phyloP scores from a whole-genome alignment of 2,329 filamentous ascomycete genomes.

The Trichoderma afroharzianum region DNA sequence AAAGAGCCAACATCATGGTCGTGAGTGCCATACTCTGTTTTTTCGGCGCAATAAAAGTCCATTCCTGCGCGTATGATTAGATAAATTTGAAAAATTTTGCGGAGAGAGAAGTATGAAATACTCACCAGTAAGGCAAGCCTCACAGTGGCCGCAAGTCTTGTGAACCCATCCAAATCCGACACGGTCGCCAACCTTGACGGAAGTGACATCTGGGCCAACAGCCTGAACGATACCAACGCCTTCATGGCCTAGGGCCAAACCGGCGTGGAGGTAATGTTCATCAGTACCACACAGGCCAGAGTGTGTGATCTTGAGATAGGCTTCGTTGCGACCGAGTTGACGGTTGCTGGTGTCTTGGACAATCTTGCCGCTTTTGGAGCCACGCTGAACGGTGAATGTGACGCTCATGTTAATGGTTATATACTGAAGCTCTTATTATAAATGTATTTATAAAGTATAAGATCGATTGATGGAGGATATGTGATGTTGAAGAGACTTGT shows the following conservation, averaged over 20 bases:
- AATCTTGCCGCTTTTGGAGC: background rate
- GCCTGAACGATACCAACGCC: conserved; percentile 36
- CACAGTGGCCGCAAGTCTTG: background rate
- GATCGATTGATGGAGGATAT: background rate
- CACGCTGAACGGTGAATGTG: conserved; percentile 9
- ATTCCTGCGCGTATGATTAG: background rate
- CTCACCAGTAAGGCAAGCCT: background rate
- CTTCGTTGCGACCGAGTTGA: conserved; percentile 7
- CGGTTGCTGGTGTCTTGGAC: background rate
- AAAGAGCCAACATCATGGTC: conserved; percentile 44
- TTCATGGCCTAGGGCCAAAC: conserved; percentile 37
- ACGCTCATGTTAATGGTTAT: background rate
- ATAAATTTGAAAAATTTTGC: fast-evolving
- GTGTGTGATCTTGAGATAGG: conserved; percentile 17
- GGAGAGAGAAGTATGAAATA: too few relatives aligned
- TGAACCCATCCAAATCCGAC: conserved; percentile 12
- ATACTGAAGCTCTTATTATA: too few relatives aligned
- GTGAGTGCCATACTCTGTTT: conserved; percentile 32
- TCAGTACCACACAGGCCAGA: conserved; percentile 24
- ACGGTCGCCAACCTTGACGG: conserved; percentile 29
- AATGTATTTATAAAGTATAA: too few relatives aligned
- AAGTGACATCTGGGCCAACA: conserved; percentile 33
- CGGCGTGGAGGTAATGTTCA: conserved; percentile 15
- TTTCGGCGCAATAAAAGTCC: conserved; percentile 36
- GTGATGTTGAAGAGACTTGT: background rate